Percentiles rank a stretch among this genome's conserved stretches.
Evolutionary conservation across 1,284 basidiomycete genomes (phyloP).

Genomic region (Sanghuangporus sanghuang): DNA sequence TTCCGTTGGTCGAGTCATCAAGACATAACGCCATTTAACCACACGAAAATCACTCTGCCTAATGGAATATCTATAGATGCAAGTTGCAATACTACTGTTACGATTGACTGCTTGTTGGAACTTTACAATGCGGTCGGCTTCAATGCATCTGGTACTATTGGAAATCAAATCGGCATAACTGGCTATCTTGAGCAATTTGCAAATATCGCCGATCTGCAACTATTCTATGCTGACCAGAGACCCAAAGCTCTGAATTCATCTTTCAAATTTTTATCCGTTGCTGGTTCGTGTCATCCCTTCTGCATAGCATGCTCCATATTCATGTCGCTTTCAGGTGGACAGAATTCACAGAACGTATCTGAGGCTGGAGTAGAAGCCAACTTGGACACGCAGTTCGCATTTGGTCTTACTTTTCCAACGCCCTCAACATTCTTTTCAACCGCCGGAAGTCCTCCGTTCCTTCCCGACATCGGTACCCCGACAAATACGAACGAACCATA

Average conservation of each 20-base stretch:
- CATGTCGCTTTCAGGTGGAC: constrained; percentile 36
- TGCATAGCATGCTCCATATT: constrained; percentile 1
- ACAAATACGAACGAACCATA: constrained; percentile 64
- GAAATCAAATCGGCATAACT: constrained; percentile 51
- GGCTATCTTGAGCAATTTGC: constrained; percentile 52
- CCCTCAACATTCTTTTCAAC: constrained; percentile 53
- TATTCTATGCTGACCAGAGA: constrained; percentile 43
- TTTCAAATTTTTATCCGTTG: constrained; percentile 42
- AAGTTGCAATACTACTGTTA: constrained; percentile 37
- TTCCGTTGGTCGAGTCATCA: constrained; percentile 29
- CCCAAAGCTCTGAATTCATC: constrained; percentile 40
- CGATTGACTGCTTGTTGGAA: constrained; percentile 37
- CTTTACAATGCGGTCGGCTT: constrained; percentile 48
- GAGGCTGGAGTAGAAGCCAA: constrained; percentile 65
- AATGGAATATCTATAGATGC: constrained; percentile 41
- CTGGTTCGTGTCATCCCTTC: constrained; percentile 31
- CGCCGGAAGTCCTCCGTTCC: constrained; percentile 54
- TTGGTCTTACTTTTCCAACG: constrained; percentile 50
- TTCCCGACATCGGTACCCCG: constrained; percentile 36
- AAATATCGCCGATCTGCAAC: constrained; percentile 48
- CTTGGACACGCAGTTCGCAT: constrained; percentile 65
- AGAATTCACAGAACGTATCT: constrained; percentile 52
- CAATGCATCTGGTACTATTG: constrained; percentile 30
- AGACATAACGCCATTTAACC: constrained; percentile 25
- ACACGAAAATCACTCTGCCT: constrained; percentile 23